Percentiles rank a stretch among this genome's conserved stretches.
Conservation (phyloP, 345 rosid genomes). For the Streptanthus diversifolius region DNA sequence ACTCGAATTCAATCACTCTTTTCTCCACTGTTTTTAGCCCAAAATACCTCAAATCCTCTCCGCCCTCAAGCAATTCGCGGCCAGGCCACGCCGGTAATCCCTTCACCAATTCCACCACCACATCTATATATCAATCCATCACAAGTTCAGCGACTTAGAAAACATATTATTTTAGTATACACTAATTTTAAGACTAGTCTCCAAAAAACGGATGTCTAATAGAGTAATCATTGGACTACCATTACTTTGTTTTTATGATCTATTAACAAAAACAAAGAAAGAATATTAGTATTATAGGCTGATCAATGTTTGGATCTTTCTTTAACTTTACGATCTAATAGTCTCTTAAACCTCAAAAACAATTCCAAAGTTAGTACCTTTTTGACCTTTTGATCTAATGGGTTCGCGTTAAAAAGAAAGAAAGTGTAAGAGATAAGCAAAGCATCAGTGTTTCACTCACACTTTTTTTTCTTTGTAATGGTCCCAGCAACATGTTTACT, state of each 20-base stretch:
- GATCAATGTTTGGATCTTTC: no score
- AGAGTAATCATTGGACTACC: not conserved
- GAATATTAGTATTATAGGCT: not conserved
- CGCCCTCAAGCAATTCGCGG: slow-evolving; percentile 64
- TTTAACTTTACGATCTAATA: slow-evolving; percentile 24
- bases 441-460: slow-evolving; percentile 43
- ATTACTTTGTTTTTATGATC: not conserved
- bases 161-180: not conserved
- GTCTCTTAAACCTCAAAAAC: not conserved
- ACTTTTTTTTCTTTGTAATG: slow-evolving; percentile 80
- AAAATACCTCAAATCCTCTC: slow-evolving; percentile 67
- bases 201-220: not conserved
- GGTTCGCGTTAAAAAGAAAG: not conserved
- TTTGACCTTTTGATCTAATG: slow-evolving; percentile 21
- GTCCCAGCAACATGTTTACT: slow-evolving; percentile 84
- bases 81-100: slow-evolving; percentile 77
- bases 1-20: slow-evolving; percentile 72
- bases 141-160: not conserved
- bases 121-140: slow-evolving; percentile 42
- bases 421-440: slow-evolving; percentile 35
- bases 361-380: slow-evolving; percentile 12
- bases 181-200: not conserved
- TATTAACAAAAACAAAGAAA: not conserved
- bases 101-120: slow-evolving; percentile 56
- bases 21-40: slow-evolving; percentile 54